Percentiles rank a stretch among this genome's conserved stretches.
Evolutionary conservation across 179 eudicot species (phyloP).

Genomic region (Amaranthus tricolor): DNA sequence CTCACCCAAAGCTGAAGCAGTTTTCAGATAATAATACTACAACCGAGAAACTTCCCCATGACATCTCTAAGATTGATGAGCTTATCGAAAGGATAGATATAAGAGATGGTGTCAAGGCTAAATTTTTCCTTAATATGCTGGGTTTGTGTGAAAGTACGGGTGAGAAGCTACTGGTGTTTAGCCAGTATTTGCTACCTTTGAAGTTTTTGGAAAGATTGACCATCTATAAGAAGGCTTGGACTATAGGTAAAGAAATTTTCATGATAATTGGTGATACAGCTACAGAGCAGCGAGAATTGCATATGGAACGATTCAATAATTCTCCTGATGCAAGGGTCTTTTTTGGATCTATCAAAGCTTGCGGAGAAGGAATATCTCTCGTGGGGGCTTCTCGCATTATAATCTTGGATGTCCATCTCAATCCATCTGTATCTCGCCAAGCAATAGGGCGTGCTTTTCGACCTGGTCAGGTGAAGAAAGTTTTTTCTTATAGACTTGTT

Average conservation of each 20-base stretch:
- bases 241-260: slow-evolving; percentile 61
- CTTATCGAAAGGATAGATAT: slow-evolving; percentile 44
- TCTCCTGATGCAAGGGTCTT: slow-evolving; percentile 76
- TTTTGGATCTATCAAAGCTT: slow-evolving; percentile 90
- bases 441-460: slow-evolving; percentile 94
- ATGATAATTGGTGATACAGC: slow-evolving; percentile 66
- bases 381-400: slow-evolving; percentile 91
- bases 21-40: slow-evolving; percentile 34
- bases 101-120: slow-evolving; percentile 77
- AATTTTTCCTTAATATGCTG: slow-evolving; percentile 66
- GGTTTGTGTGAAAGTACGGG: slow-evolving; percentile 59
- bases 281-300: slow-evolving; percentile 56
- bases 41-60: slow-evolving; percentile 33
- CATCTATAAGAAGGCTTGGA: slow-evolving; percentile 51
- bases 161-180: slow-evolving; percentile 80
- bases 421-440: slow-evolving; percentile 92
- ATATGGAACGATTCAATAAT: slow-evolving; percentile 74
- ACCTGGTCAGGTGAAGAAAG: slow-evolving; percentile 85
- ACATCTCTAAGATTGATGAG: slow-evolving; percentile 41
- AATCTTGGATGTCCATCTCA: slow-evolving; percentile 72
- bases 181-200: slow-evolving; percentile 72
- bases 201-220: slow-evolving; percentile 70
- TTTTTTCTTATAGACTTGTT: slow-evolving; percentile 49
- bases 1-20: slow-evolving; percentile 57
- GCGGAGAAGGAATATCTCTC: slow-evolving; percentile 94